phyloP scores from a whole-genome alignment of 192 early-diverging fungal species.

The Coemansia reversa region DNA sequence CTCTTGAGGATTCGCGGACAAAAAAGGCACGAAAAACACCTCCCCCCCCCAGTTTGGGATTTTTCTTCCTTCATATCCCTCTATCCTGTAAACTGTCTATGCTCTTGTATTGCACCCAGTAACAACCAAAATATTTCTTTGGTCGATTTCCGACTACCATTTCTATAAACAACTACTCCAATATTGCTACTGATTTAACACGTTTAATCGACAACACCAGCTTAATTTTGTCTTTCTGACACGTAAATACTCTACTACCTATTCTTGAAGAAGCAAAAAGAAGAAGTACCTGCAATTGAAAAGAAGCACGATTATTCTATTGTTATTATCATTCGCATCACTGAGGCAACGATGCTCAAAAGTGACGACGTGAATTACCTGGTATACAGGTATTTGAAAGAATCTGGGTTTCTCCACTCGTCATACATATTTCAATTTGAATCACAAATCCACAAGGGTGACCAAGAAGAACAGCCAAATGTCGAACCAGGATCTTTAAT shows the following conservation, averaged over 20 bases:
- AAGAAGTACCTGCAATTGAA: too few species aligned
- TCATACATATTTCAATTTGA: constrained; percentile 86
- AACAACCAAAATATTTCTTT: too few species aligned
- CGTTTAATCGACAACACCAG: background rate
- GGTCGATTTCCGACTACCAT: too few species aligned
- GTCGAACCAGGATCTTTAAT: constrained; percentile 80
- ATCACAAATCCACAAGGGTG: constrained; percentile 65
- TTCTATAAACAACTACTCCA: too few species aligned
- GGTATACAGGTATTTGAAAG: constrained; percentile 81
- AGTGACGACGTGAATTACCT: constrained; percentile 89
- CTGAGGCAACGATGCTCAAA: constrained; percentile 64
- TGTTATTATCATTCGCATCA: too few species aligned
- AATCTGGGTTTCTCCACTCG: constrained; percentile 86
- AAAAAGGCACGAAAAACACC: too few species aligned
- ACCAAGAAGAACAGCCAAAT: constrained; percentile 58
- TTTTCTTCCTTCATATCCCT: too few species aligned
- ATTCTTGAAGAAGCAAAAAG: background rate
- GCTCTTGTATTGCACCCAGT: too few species aligned
- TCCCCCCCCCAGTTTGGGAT: too few species aligned
- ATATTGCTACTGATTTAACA: background rate
- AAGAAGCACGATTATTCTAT: too few species aligned
- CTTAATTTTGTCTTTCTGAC: background rate
- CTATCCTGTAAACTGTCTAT: too few species aligned
- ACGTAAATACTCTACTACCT: background rate
- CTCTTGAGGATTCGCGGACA: too few species aligned